Base-by-base conservation (phyloP, 768 basidiomycete genomes). In the Fistulinella prunicolor region DNA sequence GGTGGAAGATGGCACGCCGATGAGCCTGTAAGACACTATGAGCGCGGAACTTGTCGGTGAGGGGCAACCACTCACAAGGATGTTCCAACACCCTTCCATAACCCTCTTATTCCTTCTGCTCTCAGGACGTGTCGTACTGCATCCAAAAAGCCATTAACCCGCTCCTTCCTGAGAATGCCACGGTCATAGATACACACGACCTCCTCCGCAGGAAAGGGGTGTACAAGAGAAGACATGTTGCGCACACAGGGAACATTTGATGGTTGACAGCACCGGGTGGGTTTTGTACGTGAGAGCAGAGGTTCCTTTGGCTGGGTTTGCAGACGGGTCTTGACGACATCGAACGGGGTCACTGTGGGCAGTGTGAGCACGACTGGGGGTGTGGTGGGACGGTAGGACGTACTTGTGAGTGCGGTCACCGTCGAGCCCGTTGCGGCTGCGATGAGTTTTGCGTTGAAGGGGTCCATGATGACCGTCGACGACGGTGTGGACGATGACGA, bases 21-120 rank as follows among this genome's bases (percentile, higher is more conserved):
- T 93, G 32, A 92, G 66, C 42, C 94, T 94, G 53, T 5, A 7
- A 29, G 19, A 43, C 23, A 9, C 19, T 49, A 50, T 65, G 37
- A 50, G 54, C 38, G 35, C 20, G 24, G 32, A 38, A 19, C 8
- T 37, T 41, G 23, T 40, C 19, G 17, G 30, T 0, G 13, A 29
- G 30, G 19, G 28, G 35, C 26, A 43, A 37, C 3, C 32, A 42
- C 90, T 70, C 61, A 94, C 89, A 98, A 65, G 22, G 93, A 80
- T 3, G 94, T 96, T 8, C 92, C 94, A 1, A 80, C 87, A 42
- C 96, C 96, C 65, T 97, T 94, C 96, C 96, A 99, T 1, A 99
- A 70, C 0, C 94, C 94, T 38, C 80, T 73, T 2, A 86, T 53
- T 10, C 96, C 95, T 66, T 94, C 93, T 39, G 81, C 85, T 56